Conservation (phyloP, 306 rosid genomes). For the Acacia confusa region DNA sequence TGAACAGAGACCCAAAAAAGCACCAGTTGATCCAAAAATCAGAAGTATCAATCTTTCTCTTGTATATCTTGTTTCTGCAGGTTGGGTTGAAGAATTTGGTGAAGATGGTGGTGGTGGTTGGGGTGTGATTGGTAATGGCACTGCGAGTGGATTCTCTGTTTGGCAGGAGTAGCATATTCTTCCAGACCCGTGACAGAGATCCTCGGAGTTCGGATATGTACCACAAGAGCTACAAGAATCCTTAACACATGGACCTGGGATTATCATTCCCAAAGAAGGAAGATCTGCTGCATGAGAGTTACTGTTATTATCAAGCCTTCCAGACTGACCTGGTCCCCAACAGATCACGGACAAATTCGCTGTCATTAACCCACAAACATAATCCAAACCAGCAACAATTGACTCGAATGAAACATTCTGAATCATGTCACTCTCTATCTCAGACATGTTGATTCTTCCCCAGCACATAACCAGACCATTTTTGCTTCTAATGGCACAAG, state of each 20-base stretch:
- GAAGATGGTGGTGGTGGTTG: neutral
- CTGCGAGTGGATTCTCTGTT: conserved; percentile 35
- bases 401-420: conserved; percentile 47
- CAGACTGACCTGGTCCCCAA: conserved; percentile 43
- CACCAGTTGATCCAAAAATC: conserved; percentile 47
- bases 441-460: conserved; percentile 21
- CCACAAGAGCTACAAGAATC: conserved; percentile 39
- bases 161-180: conserved; percentile 42
- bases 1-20: conserved; percentile 37
- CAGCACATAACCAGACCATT: conserved; percentile 42
- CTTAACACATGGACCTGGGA: conserved; percentile 49
- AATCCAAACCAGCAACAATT: conserved; percentile 53
- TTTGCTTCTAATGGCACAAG: conserved; percentile 36
- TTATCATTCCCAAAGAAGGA: conserved; percentile 37
- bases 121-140: conserved; percentile 34
- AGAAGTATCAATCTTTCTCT: conserved; percentile 17
- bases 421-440: conserved; percentile 7
- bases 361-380: conserved; percentile 49
- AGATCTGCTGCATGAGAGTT: neutral
- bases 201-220: conserved; percentile 44
- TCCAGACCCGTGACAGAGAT: conserved; percentile 40
- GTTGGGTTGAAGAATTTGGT: conserved; percentile 1
- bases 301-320: neutral
- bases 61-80: neutral
- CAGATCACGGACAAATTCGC: conserved; percentile 40